Evolutionary conservation across 1,139 yeast genomes (phyloP), one percentile per base, ranked within the genome.

Genomic region (Blastobotrys persicus): DNA sequence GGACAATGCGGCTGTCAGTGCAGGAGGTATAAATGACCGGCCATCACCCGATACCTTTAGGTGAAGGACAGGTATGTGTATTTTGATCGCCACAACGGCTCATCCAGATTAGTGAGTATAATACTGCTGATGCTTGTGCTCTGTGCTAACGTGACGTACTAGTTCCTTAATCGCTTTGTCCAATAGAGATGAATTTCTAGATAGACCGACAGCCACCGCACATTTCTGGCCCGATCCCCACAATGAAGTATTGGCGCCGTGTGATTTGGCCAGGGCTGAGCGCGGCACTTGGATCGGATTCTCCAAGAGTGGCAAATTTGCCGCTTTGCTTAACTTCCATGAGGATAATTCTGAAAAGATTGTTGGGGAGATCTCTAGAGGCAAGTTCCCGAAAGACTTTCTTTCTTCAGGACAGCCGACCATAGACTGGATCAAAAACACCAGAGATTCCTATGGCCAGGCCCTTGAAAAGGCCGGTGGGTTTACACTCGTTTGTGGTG

Each of bases 241-340:
- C 28, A 55, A 58, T 13, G 61, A 69, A 33, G 68, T 87, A 2
- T 64, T 89, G 11, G 78, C 87, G 4, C 98, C 98, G 0, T 70
- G 76, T 33, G 98, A 92, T 65, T 64, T 85, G 57, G 89, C 84
- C 1, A 70, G 92, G 46, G 69, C 73, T 0, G 91, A 82, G 55
- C 88, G 81, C 59, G 98, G 98, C 0, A 87, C 97, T 0, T 92
- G 98, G 98, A 79, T 88, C 2, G 97, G 96, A 0, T 77, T 85
- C 1, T 77, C 81, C 43, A 71, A 71, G 31, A 65, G 18, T 17
- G 94, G 94, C 0, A 76, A 79, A 51, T 55, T 91, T 1, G 87
- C 95, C 0, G 85, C 85, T 1, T 72, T 92, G 40, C 81, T 92
- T 17, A 92, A 92, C 64, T 83, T 79, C 60, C 71, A 65, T 42